Evolutionary conservation across 164 flowering plant genomes (phyloP), one percentile per base, ranked within the genome.

Genomic region (Nelumbo lutea): DNA sequence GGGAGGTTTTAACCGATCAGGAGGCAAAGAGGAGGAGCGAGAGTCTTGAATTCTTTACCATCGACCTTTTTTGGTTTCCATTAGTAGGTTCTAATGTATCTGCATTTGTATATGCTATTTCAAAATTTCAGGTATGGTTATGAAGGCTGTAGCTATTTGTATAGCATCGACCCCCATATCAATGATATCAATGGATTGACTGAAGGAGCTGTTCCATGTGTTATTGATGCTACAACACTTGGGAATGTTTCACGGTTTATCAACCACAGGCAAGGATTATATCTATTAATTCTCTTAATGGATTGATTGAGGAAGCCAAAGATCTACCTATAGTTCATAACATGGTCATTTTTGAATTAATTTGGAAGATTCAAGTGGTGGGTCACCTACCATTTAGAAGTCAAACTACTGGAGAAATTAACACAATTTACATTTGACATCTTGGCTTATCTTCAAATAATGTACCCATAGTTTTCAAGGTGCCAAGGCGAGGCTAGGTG

Each of bases 171-270:
- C 69, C 79, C 89, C 66, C 90, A 80, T 75, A 79, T 66, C 44
- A 86, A 86, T 72, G 88, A 83, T 68, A 82, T 87, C 80, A 79
- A 86, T 78, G 84, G 89, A 79, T 73, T 88, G 69, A 79, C 77
- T 55, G 97, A 86, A 75, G 96, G 81, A 65, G 79, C 81, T 61
- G 79, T 41, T 11, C 51, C 79, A 3, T 90, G 81, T 79, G 83
- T 85, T 39, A 88, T 96, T 75, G 97, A 96, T 82, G 90, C 98
- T 39, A 88, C 93, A 43, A 81, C 75, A 66, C 84, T 86, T 76
- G 99, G 99, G 71, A 96, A 93, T 80, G 88, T 96, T 70, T 87
- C 99, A 42, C 84, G 99, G 51, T 93, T 88, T 76, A 85, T 96
- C 74, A 93, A 91, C 80, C 99, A 93, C 79, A 90, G 98, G 97